Conservation (phyloP, 352 stramenopile species). For the Phytophthora pluvialis region DNA sequence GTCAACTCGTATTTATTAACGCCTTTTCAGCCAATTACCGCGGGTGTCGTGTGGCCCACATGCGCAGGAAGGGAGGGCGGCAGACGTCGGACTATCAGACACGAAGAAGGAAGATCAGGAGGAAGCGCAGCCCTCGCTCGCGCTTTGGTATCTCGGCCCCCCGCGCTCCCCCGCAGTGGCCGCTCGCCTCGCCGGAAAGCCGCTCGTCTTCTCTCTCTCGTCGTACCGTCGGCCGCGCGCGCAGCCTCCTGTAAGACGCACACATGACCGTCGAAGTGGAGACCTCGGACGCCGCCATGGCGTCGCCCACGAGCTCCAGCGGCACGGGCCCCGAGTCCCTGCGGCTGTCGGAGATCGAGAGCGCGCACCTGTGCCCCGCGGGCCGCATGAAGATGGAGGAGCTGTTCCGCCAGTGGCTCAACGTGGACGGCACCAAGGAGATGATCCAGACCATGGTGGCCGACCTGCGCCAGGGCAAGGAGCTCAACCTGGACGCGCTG, state of each 20-base stretch:
- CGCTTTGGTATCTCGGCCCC: conserved; percentile 14
- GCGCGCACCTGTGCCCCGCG: conserved; percentile 75
- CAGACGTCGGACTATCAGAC: conserved; percentile 38
- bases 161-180: conserved; percentile 1
- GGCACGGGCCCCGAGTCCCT: conserved; percentile 53
- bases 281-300: conserved; percentile 61
- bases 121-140: conserved; percentile 9
- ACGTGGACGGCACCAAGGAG: conserved; percentile 83
- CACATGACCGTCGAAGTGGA: conserved; percentile 62
- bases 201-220: conserved; percentile 1
- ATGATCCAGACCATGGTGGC: conserved; percentile 86
- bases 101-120: conserved; percentile 38
- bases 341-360: conserved; percentile 85
- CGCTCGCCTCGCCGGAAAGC: background rate
- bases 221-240: background rate
- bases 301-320: conserved; percentile 55
- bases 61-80: conserved; percentile 13
- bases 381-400: conserved; percentile 90
- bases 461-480: conserved; percentile 78
- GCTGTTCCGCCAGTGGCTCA: conserved; percentile 89
- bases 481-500: conserved; percentile 57
- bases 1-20: background rate
- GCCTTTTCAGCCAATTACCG: background rate
- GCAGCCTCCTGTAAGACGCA: background rate
- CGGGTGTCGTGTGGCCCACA: conserved; percentile 11